Base-by-base conservation (phyloP, 177 flowering plant species). In the Vitis hybrid region DNA sequence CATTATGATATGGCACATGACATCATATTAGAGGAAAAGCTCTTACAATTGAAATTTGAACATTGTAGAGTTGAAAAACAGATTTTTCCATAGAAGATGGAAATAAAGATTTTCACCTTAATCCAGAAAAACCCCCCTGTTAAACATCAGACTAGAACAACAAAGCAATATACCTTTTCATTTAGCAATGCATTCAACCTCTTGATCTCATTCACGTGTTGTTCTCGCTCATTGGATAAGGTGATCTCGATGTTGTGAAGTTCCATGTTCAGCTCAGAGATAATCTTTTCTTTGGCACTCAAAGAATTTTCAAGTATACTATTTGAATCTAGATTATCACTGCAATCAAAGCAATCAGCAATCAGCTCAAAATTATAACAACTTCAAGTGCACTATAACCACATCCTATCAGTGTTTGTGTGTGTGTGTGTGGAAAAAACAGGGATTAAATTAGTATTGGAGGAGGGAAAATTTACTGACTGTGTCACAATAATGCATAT, bases 241-340 rank as follows among this genome's bases (percentile, higher is more conserved):
- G 86, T 85, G 61, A 86, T 85, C 76, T 96, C 98, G 72, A 96
- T 71, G 64, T 82, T 92, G 75, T 93, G 98, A 73, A 96, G 97
- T 76, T 96, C 99, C 90, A 82, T 81, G 77, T 92, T 92, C 75
- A 96, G 80, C 67, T 90, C 98, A 18, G 98, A 88, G 63, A 96
- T 96, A 18, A 96, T 86, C 85, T 90, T 96, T 81, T 93, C 99
- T 81, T 96, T 96, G 62, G 95, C 95, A 64, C 64, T 92, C 76
- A 95, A 81, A 68, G 98, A 93, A 72, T 84, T 93, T 81, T 95
- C 99, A 72, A 95, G 94, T 20, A 85, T 66, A 67, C 79, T 87
- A 74, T 68, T 89, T 26, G 94, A 74, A 77, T 93, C 94, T 73
- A 81, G 51, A 77, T 72, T 87, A 72, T 91, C 96, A 83, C 97